Base-by-base conservation (phyloP, 106 monocot species). In the Posidonia australis region DNA sequence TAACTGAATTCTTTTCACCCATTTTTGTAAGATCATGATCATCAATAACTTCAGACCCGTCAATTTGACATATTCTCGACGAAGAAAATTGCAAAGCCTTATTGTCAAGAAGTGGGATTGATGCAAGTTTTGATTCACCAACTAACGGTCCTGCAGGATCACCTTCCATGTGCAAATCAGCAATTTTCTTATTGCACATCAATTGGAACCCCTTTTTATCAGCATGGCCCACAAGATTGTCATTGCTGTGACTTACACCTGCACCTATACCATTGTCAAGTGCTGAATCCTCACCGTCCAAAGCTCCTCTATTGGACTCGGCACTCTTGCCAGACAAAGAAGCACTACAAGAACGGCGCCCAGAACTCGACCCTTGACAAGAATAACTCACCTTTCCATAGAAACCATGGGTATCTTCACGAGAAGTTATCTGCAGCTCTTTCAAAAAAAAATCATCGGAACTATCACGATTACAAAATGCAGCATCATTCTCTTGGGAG, bases 271-370 rank as follows among this genome's bases (percentile, higher is more conserved):
- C 76, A 67, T 54, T 74, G 26, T 52, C 76, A 66, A 67, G 44
- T 41, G 61, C 65, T 36, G 70, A 80, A 44, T 59, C 79, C 24
- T 74, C 83, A 9, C 43, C 76, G 11, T 67, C 66, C 1, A 67
- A 71, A 43, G 10, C 16, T 18, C 16, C 49, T 19, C 19, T 16
- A 16, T 49, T 49, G 16, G 19, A 19, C 23, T 53, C 21, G 23
- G 53, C 7, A 36, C 5, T 7, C 36, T 36, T 7, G 7, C 36
- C 36, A 36, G 36, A 36, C 36, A 36, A 36, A n/a, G 49, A 49
- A 53, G 19, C 24, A 53, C 53, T 22, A 23, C 19, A 53, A 10
- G 22, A 53, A n/a, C 10, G 19, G 23, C 19, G 53, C 23, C 9
- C 53, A 53, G 53, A 13, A 36, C 16, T 42, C 41, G 13, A 43